Percentiles rank a stretch among this genome's conserved stretches.
Conservation (phyloP, 2,329 filamentous ascomycete genomes). For the Neofusicoccum cordaticola region DNA sequence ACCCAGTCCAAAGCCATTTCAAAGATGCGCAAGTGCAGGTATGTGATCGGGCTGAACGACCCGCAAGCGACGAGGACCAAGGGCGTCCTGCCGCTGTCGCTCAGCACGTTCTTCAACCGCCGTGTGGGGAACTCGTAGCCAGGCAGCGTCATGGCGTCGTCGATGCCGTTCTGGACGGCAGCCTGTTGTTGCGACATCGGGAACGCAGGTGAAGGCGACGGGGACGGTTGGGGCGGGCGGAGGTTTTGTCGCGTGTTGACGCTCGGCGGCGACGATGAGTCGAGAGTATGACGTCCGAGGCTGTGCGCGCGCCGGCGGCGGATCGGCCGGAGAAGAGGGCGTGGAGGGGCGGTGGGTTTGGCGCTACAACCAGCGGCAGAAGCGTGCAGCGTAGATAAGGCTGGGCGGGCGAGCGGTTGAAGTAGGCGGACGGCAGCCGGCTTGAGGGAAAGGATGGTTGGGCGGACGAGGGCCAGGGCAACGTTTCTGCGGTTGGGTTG, state of each 20-base stretch:
- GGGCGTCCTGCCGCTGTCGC: conserved; percentile 53
- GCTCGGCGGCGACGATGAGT: conserved; percentile 13
- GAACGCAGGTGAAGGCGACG: neutral
- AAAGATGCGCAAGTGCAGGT: conserved; percentile 81
- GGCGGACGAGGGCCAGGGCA: conserved; percentile 3
- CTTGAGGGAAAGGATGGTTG: neutral
- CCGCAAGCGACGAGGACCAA: conserved; percentile 68
- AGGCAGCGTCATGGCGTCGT: conserved; percentile 34
- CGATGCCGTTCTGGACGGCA: conserved; percentile 25
- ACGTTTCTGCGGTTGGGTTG: neutral
- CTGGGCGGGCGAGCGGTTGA: conserved; percentile 2
- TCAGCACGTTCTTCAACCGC: conserved; percentile 57
- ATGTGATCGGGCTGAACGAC: conserved; percentile 71
- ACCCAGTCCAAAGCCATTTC: conserved; percentile 81
- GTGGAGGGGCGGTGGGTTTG: neutral
- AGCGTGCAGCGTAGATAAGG: neutral
- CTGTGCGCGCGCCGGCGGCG: conserved; percentile 13
- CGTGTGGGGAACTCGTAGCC: conserved; percentile 62
- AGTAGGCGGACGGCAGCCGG: conserved; percentile 1
- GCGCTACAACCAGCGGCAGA: neutral
- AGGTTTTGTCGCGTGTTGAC: neutral
- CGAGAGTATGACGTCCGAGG: conserved; percentile 17
- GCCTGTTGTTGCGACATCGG: conserved; percentile 15
- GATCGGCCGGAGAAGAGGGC: conserved; percentile 15
- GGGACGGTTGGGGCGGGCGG: neutral